These are phyloP conservation scores for Peterozyma xylosa DNA, from an alignment of 805 yeast genomes.

Conservation along the genomic window DNA sequence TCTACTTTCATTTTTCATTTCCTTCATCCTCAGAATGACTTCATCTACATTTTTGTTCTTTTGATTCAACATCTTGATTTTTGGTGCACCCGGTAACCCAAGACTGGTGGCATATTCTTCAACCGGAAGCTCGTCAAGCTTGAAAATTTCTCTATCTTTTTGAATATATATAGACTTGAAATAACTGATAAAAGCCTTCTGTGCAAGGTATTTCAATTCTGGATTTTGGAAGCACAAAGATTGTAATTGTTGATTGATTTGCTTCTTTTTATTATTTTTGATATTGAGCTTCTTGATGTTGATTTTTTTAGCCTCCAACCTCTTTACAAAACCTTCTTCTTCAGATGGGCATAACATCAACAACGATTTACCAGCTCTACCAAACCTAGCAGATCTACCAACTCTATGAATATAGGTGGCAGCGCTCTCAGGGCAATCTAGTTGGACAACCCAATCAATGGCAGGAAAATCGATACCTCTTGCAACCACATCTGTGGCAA, in stretches of 20 bases:
- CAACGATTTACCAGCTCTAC: constrained; percentile 74
- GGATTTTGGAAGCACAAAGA: constrained; percentile 89
- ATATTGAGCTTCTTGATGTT: constrained; percentile 68
- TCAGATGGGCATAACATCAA: constrained; percentile 81
- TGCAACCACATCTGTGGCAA: constrained; percentile 89
- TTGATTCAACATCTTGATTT: constrained; percentile 61
- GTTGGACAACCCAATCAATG: constrained; percentile 90
- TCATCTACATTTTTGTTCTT: constrained; percentile 20
- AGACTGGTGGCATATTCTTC: constrained; percentile 82
- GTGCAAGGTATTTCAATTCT: constrained; percentile 86
- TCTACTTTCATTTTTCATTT: constrained; percentile 75
- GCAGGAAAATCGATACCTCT: constrained; percentile 91
- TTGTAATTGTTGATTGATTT: constrained; percentile 79
- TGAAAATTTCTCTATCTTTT: constrained; percentile 80
- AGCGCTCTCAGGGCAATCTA: constrained; percentile 86
- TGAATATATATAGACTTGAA: constrained; percentile 79
- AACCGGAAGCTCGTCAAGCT: constrained; percentile 65
- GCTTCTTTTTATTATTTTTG: constrained; percentile 62
- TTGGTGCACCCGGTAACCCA: constrained; percentile 96
- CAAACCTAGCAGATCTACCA: constrained; percentile 85
- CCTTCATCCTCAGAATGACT: constrained; percentile 43
- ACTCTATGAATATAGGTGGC: constrained; percentile 89
- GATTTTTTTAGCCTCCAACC: constrained; percentile 55
- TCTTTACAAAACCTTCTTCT: constrained; percentile 64
- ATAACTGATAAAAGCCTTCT: constrained; percentile 91